phyloP scores from a whole-genome alignment of 1,284 basidiomycete species.

The Mycena citricolor region DNA sequence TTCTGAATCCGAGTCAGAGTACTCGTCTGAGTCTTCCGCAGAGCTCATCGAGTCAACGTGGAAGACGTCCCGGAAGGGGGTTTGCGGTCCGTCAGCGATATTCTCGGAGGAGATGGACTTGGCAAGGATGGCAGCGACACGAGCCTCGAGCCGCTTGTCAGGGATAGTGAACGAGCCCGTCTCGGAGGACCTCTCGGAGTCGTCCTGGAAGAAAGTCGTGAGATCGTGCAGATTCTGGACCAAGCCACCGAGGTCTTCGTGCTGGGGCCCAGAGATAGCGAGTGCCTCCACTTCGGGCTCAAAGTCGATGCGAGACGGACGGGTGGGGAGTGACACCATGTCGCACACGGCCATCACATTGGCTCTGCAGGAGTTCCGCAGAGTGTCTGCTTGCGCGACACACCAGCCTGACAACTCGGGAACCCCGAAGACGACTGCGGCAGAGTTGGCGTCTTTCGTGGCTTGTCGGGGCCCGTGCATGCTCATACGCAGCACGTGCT shows the following conservation, averaged over 20 bases:
- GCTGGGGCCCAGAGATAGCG: constrained; percentile 41
- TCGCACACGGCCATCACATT: constrained; percentile 86
- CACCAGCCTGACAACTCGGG: constrained; percentile 86
- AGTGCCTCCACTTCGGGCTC: constrained; percentile 55
- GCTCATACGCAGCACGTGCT: constrained; percentile 87
- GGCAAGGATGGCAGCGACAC: constrained; percentile 76
- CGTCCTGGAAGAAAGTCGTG: constrained; percentile 82
- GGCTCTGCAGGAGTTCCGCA: constrained; percentile 63
- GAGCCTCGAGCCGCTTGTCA: constrained; percentile 66
- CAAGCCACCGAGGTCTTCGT: constrained; percentile 78
- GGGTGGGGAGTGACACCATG: constrained; percentile 72
- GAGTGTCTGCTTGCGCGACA: constrained; percentile 64
- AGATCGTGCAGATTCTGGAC: constrained; percentile 87
- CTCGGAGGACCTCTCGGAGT: constrained; percentile 27
- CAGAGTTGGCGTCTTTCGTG: constrained; percentile 47
- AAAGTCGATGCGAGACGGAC: constrained; percentile 72
- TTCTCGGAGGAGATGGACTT: constrained; percentile 60
- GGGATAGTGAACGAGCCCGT: constrained; percentile 35
- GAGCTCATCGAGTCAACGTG: constrained; percentile 47
- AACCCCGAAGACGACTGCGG: constrained; percentile 76
- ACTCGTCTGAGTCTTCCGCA: constrained; percentile 49
- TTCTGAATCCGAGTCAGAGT: constrained; percentile 59
- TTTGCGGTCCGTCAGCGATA: constrained; percentile 58
- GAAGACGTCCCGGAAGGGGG: constrained; percentile 78
- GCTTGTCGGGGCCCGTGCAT: constrained; percentile 54